Conservation (phyloP, 2,329 filamentous ascomycete genomes). For the Cladophialophora bantiana region DNA sequence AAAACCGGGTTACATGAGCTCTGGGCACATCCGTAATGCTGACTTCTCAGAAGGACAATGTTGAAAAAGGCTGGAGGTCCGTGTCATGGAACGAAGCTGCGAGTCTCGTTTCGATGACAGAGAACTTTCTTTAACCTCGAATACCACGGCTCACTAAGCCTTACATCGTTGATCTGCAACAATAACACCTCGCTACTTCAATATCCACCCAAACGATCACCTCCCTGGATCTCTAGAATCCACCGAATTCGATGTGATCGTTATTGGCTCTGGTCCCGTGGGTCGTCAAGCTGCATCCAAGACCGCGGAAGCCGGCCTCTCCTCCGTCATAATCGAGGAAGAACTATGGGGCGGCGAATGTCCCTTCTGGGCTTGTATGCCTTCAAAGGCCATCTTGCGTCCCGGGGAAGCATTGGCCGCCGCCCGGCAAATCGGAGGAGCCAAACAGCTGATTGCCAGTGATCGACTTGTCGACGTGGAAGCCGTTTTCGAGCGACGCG, state of each 20-base stretch:
- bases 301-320: conserved; percentile 14
- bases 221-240: conserved; percentile 14
- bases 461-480: conserved; percentile 21
- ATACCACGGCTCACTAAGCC: neutral
- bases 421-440: conserved; percentile 18
- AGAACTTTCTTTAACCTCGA: too few relatives aligned
- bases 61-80: too few relatives aligned
- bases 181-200: conserved; percentile 39
- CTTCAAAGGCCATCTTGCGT: conserved; percentile 25
- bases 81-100: too few relatives aligned
- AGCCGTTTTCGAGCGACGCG: conserved; percentile 21
- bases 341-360: conserved; percentile 31
- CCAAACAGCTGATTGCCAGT: conserved; percentile 12
- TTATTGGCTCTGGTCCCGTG: conserved; percentile 24
- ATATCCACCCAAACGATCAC: conserved; percentile 19
- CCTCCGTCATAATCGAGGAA: conserved; percentile 23
- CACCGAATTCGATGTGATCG: conserved; percentile 21
- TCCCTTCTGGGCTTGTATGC: conserved; percentile 30
- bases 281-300: conserved; percentile 17
- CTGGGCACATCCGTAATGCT: neutral
- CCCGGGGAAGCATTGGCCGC: conserved; percentile 16
- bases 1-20: neutral
- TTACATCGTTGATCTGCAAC: neutral
- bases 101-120: too few relatives aligned
- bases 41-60: neutral